Conservation (phyloP, 1,284 basidiomycete genomes). For the Puccinia polysora region DNA sequence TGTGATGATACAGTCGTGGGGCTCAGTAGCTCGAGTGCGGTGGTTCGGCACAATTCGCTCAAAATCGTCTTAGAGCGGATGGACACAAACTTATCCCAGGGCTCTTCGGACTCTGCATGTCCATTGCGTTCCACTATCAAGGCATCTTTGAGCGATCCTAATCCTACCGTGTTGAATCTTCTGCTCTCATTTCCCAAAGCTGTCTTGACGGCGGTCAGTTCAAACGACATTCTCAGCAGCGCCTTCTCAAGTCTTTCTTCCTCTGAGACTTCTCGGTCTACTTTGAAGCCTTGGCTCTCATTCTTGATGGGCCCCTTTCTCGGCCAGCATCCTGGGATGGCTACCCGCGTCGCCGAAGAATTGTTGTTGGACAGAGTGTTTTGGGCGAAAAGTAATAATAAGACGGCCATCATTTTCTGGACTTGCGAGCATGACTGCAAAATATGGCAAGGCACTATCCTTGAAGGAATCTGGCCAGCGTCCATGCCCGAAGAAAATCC, state of each 20-base stretch:
- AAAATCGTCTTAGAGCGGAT: conserved; percentile 16
- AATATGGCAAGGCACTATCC: conserved; percentile 34
- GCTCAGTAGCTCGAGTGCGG: conserved; percentile 38
- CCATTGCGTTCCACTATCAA: conserved; percentile 15
- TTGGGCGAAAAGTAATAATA: conserved; percentile 40
- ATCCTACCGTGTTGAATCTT: conserved; percentile 22
- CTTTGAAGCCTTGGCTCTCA: conserved; percentile 17
- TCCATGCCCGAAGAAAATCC: background rate
- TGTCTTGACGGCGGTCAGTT: background rate
- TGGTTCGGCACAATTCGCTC: conserved; percentile 27
- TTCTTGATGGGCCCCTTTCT: conserved; percentile 36
- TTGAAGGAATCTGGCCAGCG: conserved; percentile 29
- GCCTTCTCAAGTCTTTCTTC: conserved; percentile 3
- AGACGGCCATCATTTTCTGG: conserved; percentile 32
- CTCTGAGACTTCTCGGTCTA: conserved; percentile 19
- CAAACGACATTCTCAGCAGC: conserved; percentile 5
- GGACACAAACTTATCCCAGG: background rate
- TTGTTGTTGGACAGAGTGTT: conserved; percentile 18
- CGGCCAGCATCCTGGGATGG: conserved; percentile 8
- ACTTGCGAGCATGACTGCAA: background rate
- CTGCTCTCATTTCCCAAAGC: conserved; percentile 26
- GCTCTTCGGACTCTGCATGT: background rate
- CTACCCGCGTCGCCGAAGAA: conserved; percentile 31
- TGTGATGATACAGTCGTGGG: conserved; percentile 9
- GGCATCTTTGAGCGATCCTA: conserved; percentile 23